A percentile compares a stretch with the other conserved stretches of the same genome.
These are phyloP conservation scores for Aspergillus sp. DNA, from an alignment of 2,329 filamentous ascomycete species.

Conservation along the genomic window DNA sequence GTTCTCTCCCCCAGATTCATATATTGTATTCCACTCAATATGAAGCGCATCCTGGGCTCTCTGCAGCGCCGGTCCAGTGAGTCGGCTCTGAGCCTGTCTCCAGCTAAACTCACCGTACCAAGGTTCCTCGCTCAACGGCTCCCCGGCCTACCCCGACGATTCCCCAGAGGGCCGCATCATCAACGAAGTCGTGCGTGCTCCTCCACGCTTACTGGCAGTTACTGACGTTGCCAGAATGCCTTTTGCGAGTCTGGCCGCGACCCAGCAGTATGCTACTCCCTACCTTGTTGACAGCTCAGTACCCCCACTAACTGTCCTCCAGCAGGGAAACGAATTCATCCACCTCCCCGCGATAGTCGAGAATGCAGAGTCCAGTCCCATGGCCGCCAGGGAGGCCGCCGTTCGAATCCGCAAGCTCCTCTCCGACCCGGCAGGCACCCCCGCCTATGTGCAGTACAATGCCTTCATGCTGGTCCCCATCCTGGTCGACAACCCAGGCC, in stretches of 20 bases:
- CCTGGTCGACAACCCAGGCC: slow-evolving; percentile 80
- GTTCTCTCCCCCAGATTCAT: too few relatives aligned
- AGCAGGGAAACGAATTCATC: slow-evolving; percentile 76
- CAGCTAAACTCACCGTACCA: slow-evolving; percentile 3
- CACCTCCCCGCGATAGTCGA: slow-evolving; percentile 92
- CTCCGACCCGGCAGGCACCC: slow-evolving; percentile 55
- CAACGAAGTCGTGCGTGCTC: slow-evolving; percentile 31
- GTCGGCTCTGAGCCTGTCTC: slow-evolving; percentile 6
- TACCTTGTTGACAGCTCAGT: not conserved
- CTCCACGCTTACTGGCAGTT: not conserved
- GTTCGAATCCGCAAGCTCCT: slow-evolving; percentile 74
- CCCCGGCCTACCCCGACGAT: slow-evolving; percentile 22
- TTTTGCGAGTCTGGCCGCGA: slow-evolving; percentile 67
- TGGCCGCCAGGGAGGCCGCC: slow-evolving; percentile 73
- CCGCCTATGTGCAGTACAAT: slow-evolving; percentile 80
- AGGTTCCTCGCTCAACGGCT: slow-evolving; percentile 16
- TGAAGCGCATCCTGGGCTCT: slow-evolving; percentile 30
- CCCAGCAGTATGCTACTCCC: slow-evolving; percentile 45
- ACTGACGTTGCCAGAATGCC: slow-evolving; percentile 47
- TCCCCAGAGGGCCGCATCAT: slow-evolving; percentile 31
- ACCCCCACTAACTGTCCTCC: not conserved
- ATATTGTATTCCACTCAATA: too few relatives aligned
- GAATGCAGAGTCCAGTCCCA: slow-evolving; percentile 81
- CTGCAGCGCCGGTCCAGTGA: slow-evolving; percentile 24
- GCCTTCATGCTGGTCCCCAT: slow-evolving; percentile 93